phyloP scores from a whole-genome alignment of 306 rosid genomes.

The Acacia confusa region DNA sequence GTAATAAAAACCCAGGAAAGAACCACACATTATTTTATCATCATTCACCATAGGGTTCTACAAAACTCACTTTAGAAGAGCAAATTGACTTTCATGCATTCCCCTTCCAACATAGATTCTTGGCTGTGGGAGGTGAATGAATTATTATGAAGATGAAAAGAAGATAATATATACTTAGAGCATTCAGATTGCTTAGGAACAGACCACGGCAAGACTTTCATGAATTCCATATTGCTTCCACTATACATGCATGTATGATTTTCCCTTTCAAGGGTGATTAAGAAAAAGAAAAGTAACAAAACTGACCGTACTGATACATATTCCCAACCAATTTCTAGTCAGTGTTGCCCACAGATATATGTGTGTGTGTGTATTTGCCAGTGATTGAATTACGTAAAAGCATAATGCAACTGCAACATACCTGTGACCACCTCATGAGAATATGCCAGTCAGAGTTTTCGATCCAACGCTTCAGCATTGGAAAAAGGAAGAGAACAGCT shows the following conservation, averaged over 20 bases:
- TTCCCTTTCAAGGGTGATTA: too few species aligned
- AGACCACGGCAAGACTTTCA: neutral
- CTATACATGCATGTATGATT: too few species aligned
- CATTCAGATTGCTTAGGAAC: neutral
- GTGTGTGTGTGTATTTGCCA: conserved; percentile 20
- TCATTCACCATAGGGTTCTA: neutral
- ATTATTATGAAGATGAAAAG: conserved; percentile 28
- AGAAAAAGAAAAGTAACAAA: too few species aligned
- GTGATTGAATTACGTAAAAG: conserved; percentile 14
- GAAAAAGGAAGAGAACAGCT: too few species aligned
- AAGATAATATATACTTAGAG: neutral
- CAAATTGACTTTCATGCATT: conserved; percentile 95
- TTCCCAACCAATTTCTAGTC: too few species aligned
- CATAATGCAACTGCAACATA: conserved; percentile 29
- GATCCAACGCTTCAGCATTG: too few species aligned
- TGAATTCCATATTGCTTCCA: too few species aligned
- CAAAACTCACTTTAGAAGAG: conserved; percentile 83
- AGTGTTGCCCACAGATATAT: conserved; percentile 19
- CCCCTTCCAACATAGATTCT: conserved; percentile 93
- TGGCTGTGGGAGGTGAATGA: conserved; percentile 62
- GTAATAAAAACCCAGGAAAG: neutral
- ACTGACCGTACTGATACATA: too few species aligned
- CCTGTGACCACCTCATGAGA: conserved; percentile 99
- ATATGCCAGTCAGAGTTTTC: too few species aligned
- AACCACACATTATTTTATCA: conserved; percentile 19